Conservation (phyloP, 129 eudicot genomes). For the Chrysanthemum makinoi region DNA sequence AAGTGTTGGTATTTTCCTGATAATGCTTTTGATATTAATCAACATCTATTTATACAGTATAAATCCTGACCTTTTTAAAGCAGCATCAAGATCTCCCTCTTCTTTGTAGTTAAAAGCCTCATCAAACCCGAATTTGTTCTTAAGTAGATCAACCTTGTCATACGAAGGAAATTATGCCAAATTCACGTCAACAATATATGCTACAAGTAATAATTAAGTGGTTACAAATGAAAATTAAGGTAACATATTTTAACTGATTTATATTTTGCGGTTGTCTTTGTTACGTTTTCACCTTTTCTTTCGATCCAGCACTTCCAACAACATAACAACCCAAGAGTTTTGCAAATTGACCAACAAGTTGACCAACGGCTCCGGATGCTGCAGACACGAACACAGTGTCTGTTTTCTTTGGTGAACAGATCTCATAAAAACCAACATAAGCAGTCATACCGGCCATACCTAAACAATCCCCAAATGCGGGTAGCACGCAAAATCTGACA, state of each 20-base stretch:
- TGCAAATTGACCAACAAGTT: conserved; percentile 5
- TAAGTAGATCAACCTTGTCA: conserved; percentile 31
- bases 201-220: neutral
- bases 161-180: neutral
- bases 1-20: too few species aligned
- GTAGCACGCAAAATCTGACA: neutral
- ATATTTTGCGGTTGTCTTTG: neutral
- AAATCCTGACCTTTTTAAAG: conserved; percentile 27
- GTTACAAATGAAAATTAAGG: too few species aligned
- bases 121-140: conserved; percentile 22
- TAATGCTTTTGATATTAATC: too few species aligned
- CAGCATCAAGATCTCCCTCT: conserved; percentile 18
- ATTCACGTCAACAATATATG: neutral
- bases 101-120: conserved; percentile 39
- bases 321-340: conserved; percentile 10
- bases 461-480: neutral
- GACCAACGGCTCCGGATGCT: conserved; percentile 13
- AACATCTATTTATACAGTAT: neutral
- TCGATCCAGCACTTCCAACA: conserved; percentile 26
- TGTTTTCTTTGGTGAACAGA: neutral
- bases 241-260: too few species aligned
- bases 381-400: conserved; percentile 4
- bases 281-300: conserved; percentile 23
- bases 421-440: conserved; percentile 6
- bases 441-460: conserved; percentile 3